Percentiles rank a stretch among this genome's conserved stretches.
These are phyloP conservation scores for Fusarium redolens DNA, from an alignment of 2,329 filamentous ascomycete genomes.

Conservation along the genomic window DNA sequence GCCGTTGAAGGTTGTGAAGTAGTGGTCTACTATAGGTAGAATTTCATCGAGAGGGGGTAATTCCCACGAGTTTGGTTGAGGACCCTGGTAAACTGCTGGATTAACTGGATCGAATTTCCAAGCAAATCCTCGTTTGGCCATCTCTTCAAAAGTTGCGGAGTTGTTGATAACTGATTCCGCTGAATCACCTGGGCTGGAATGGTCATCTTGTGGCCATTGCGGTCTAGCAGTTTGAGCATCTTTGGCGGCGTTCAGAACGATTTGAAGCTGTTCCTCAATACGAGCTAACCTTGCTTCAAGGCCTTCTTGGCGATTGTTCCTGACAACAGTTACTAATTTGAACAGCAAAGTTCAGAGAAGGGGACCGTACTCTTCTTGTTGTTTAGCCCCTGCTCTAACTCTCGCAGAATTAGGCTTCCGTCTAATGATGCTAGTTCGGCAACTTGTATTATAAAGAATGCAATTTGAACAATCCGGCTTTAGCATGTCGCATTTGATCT, in stretches of 20 bases:
- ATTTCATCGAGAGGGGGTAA: conserved; percentile 51
- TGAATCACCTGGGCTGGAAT: conserved; percentile 7
- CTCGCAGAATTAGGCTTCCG: conserved; percentile 41
- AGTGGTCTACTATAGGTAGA: conserved; percentile 51
- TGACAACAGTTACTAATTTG: neutral
- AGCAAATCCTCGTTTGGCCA: neutral
- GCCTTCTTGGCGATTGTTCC: neutral
- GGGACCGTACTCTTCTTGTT: conserved; percentile 26
- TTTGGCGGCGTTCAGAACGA: conserved; percentile 44
- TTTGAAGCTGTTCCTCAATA: conserved; percentile 49
- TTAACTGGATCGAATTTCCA: conserved; percentile 42
- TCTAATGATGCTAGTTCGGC: conserved; percentile 45
- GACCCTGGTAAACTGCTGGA: conserved; percentile 33
- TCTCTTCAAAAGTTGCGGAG: rapidly evolving
- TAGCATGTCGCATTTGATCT: conserved; percentile 59
- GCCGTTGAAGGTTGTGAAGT: conserved; percentile 52
- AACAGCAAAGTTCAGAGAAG: neutral
- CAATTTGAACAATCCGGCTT: conserved; percentile 59
- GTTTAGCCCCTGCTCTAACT: conserved; percentile 14
- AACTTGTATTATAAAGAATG: conserved; percentile 55
- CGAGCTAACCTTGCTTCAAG: conserved; percentile 46
- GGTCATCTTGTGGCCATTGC: conserved; percentile 19
- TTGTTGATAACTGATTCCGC: neutral
- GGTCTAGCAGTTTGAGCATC: conserved; percentile 6
- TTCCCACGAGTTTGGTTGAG: conserved; percentile 28